phyloP scores from a whole-genome alignment of 2,329 filamentous ascomycete species.

The Pseudocercospora eumusae region DNA sequence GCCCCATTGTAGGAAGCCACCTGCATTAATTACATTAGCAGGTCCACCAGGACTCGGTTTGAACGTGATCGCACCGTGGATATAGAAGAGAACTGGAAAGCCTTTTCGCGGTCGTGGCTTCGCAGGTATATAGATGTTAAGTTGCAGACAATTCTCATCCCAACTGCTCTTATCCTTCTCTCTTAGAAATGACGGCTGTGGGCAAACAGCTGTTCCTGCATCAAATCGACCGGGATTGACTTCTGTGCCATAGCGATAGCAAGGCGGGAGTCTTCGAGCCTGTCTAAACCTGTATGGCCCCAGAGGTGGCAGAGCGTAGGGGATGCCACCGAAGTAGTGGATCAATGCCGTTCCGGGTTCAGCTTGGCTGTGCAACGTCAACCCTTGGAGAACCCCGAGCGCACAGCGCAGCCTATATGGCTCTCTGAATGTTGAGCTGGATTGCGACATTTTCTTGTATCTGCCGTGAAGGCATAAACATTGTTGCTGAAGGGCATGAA shows the following conservation, averaged over 20 bases:
- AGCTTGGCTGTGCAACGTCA: constrained; percentile 43
- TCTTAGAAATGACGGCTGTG: constrained; percentile 47
- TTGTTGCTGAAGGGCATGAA: background rate
- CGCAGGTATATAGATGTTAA: constrained; percentile 57
- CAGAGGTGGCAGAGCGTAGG: constrained; percentile 56
- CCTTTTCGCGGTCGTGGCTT: constrained; percentile 49
- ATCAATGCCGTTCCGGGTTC: constrained; percentile 39
- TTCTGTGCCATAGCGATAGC: constrained; percentile 55
- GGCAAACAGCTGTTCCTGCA: constrained; percentile 49
- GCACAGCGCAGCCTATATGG: constrained; percentile 40
- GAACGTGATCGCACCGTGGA: constrained; percentile 45
- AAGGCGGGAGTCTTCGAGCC: constrained; percentile 50
- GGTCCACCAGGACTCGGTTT: constrained; percentile 25
- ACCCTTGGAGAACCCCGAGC: constrained; percentile 54
- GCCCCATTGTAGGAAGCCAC: constrained; percentile 60
- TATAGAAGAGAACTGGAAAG: constrained; percentile 61
- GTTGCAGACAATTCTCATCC: constrained; percentile 59
- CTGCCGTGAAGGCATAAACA: background rate
- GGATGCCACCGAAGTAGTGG: constrained; percentile 58
- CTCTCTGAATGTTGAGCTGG: background rate
- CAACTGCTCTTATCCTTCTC: constrained; percentile 37
- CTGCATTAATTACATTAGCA: constrained; percentile 4
- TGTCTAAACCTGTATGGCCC: constrained; percentile 53
- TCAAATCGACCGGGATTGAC: constrained; percentile 51
- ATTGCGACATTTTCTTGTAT: background rate